Evolutionary conservation across 2,329 filamentous ascomycete species (phyloP), one percentile per base, ranked within the genome.

Genomic region (Bimuria novae-zelandiae): DNA sequence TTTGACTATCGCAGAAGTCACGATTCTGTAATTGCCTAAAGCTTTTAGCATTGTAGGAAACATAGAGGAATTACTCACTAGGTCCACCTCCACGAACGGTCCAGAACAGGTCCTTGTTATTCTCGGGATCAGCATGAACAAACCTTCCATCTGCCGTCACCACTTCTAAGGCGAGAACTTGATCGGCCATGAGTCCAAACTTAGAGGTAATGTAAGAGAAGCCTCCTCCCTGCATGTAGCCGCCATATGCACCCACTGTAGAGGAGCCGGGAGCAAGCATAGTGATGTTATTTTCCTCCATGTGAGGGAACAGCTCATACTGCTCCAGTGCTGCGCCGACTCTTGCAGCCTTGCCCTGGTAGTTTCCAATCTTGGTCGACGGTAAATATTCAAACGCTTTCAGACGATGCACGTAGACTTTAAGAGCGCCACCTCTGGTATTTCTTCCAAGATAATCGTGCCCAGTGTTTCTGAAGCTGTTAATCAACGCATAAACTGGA

Each of bases 141-240:
- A 69, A 64, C 23, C 41, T 56, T 10, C 68, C 67, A 44, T 67
- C 62, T 0, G 67, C 62, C 4, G 64, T 64, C 2, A 67, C 62
- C 10, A 70, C 49, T 42, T 69, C 60, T 7, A 66, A 23, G 11
- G 61, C 52, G 5, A 71, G 57, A 0, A 71, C 54, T 35, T 70
- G 62, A 36, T 69, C 66, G 10, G 64, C 59, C 55, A 63, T 64
- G 3, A 70, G 52, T 5, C 65, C 68, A 56, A 78, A 78, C 41
- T 76, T 69, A 25, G 74, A 75, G 2, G 77, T 77, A 7, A 80
- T 77, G 14, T 60, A 60, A 14, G 76, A 79, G 66, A 84, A 80
- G 0, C 83, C 83, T 16, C 81, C 82, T 2, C 80, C 81, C 23
- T 68, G 67, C 54, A 71, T 68, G 54, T 60, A 76, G 2, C 74